Evolutionary conservation across 805 yeast species (phyloP).

Genomic region (Yamadazyma takamatsuzukensis): DNA sequence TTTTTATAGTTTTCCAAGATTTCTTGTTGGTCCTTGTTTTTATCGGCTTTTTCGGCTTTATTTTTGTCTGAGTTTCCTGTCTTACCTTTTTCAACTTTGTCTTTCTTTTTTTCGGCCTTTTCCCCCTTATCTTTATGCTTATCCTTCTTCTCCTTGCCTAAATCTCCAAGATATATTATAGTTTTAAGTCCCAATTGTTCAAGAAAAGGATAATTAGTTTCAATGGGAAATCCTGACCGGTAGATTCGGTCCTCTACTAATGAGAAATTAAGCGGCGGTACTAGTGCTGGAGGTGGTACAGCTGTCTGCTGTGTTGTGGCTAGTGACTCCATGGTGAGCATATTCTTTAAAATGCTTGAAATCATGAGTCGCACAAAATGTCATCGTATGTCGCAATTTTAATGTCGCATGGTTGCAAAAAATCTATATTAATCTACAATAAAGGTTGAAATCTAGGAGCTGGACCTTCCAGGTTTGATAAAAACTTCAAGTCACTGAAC

Average conservation of each 20-base stretch:
- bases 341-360: too few relatives aligned
- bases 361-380: not conserved
- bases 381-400: not conserved
- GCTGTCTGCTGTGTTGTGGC: too few relatives aligned
- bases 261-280: slow-evolving; percentile 91
- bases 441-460: slow-evolving; percentile 31
- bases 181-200: slow-evolving; percentile 68
- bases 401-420: not conserved
- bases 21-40: slow-evolving; percentile 42
- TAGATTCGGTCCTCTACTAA: slow-evolving; percentile 85
- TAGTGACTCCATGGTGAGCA: too few relatives aligned
- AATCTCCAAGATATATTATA: slow-evolving; percentile 77
- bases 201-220: slow-evolving; percentile 76
- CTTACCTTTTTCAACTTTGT: slow-evolving; percentile 49
- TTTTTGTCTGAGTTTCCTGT: slow-evolving; percentile 50
- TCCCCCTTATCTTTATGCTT: slow-evolving; percentile 38
- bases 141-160: slow-evolving; percentile 24
- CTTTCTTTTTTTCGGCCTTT: slow-evolving; percentile 24
- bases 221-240: slow-evolving; percentile 92
- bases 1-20: slow-evolving; percentile 54
- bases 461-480: slow-evolving; percentile 19
- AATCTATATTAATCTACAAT: slow-evolving; percentile 12
- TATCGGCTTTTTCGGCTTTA: slow-evolving; percentile 22
- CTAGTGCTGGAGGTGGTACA: slow-evolving; percentile 27
- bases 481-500: slow-evolving; percentile 16